Percentiles rank a stretch among this genome's conserved stretches.
These are phyloP conservation scores for Boletus subcaerulescens DNA, from an alignment of 768 basidiomycete species.

Conservation along the genomic window DNA sequence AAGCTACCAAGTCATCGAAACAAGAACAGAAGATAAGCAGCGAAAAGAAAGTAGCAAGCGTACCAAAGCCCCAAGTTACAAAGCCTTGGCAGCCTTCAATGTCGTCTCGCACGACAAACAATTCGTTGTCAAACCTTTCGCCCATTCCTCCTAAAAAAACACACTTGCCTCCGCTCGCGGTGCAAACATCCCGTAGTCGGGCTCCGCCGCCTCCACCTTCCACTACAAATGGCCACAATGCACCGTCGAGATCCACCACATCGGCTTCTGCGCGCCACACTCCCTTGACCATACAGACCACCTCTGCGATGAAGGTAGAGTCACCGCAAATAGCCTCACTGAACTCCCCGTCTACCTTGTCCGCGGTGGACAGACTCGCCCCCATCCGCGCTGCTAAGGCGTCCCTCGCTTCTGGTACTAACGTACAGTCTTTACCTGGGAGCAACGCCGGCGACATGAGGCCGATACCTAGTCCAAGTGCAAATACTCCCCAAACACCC, in stretches of 20 bases:
- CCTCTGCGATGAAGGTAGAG: conserved; percentile 15
- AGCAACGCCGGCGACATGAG: neutral
- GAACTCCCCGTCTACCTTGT: conserved; percentile 5
- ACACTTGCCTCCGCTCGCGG: neutral
- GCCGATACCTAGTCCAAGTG: neutral
- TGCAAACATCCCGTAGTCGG: neutral
- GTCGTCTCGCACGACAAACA: conserved; percentile 17
- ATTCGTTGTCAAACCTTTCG: conserved; percentile 16
- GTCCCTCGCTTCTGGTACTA: conserved; percentile 12
- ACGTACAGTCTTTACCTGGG: conserved; percentile 9
- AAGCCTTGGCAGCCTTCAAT: neutral
- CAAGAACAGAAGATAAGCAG: conserved; percentile 5
- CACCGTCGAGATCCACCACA: neutral
- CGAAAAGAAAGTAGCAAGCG: conserved; percentile 1
- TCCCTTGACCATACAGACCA: conserved; percentile 12
- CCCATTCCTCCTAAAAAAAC: neutral
- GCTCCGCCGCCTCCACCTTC: neutral
- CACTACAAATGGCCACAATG: neutral
- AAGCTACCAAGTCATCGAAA: conserved; percentile 16
- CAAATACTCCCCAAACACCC: neutral
- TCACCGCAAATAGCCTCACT: conserved; percentile 12
- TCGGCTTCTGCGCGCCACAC: neutral
- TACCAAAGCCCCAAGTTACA: neutral
- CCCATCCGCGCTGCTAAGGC: conserved; percentile 35
- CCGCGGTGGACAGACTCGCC: conserved; percentile 27